Percentiles rank a stretch among this genome's conserved stretches.
These are phyloP conservation scores for Annulohypoxylon moriforme DNA, from an alignment of 495 filamentous ascomycete genomes.

Conservation along the genomic window DNA sequence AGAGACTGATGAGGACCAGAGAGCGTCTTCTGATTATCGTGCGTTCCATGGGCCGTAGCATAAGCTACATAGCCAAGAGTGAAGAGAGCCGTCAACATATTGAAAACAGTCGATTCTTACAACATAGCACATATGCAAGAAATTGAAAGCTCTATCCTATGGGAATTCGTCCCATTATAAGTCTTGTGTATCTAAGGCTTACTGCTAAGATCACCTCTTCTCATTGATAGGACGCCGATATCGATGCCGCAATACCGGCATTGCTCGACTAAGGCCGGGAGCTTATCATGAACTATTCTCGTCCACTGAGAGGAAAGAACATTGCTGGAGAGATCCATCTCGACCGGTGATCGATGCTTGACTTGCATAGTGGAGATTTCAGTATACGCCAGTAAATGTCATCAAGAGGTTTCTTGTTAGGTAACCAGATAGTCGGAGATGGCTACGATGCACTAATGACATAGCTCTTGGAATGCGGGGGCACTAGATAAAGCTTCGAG, in stretches of 20 bases:
- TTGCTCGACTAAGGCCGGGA: constrained; percentile 31
- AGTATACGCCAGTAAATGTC: constrained; percentile 25
- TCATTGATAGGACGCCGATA: constrained; percentile 35
- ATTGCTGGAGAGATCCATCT: constrained; percentile 30
- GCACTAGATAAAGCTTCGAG: constrained; percentile 35
- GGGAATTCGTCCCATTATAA: not conserved
- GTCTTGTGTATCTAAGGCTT: constrained; percentile 26
- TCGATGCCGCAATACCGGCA: constrained; percentile 35
- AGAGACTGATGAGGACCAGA: constrained; percentile 49
- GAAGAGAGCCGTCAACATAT: constrained; percentile 44
- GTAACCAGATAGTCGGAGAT: constrained; percentile 35
- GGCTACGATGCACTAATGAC: constrained; percentile 31
- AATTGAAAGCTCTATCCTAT: constrained; percentile 7
- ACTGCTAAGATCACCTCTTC: constrained; percentile 13
- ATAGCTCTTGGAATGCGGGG: constrained; percentile 36
- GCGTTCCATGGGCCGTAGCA: constrained; percentile 50
- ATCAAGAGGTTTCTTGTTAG: constrained; percentile 39
- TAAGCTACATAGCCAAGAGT: constrained; percentile 40
- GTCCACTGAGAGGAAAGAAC: constrained; percentile 38
- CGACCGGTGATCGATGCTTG: constrained; percentile 35
- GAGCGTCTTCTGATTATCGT: constrained; percentile 55
- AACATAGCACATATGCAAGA: not conserved
- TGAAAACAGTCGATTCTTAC: constrained; percentile 14
- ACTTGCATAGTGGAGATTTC: constrained; percentile 40
- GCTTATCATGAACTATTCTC: constrained; percentile 30